A percentile compares a stretch with the other conserved stretches of the same genome.
phyloP scores from a whole-genome alignment of 164 flowering plant species.

The Akebia trifoliata region DNA sequence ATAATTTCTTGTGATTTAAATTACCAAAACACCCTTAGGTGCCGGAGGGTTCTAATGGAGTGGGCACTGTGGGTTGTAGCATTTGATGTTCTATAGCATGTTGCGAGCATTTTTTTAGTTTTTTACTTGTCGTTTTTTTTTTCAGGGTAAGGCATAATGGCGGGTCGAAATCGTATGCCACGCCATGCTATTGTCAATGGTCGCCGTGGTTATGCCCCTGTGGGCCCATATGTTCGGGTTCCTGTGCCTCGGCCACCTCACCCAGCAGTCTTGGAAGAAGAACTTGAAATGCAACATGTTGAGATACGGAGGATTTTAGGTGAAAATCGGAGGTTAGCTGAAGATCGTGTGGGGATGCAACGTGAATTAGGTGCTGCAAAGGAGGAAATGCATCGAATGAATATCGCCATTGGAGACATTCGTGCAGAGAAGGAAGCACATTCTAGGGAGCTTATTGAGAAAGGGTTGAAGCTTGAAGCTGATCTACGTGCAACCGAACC shows the following conservation, averaged over 20 bases:
- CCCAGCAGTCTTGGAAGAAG: slow-evolving; percentile 81
- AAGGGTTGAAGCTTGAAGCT: slow-evolving; percentile 76
- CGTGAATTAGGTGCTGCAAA: slow-evolving; percentile 64
- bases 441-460: slow-evolving; percentile 74
- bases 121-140: background rate
- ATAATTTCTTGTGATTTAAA: no score
- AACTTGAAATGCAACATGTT: slow-evolving; percentile 69
- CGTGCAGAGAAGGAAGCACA: slow-evolving; percentile 70
- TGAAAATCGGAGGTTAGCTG: slow-evolving; percentile 73
- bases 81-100: no score
- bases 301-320: slow-evolving; percentile 68
- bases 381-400: slow-evolving; percentile 84
- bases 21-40: no score
- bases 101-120: background rate
- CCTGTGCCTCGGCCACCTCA: slow-evolving; percentile 64
- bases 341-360: slow-evolving; percentile 64
- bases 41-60: no score
- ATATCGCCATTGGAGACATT: slow-evolving; percentile 50
- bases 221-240: slow-evolving; percentile 44
- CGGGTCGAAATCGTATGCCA: slow-evolving; percentile 68
- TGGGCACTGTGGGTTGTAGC: no score
- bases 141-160: slow-evolving; percentile 42
- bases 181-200: slow-evolving; percentile 48
- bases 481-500: slow-evolving; percentile 83
- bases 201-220: slow-evolving; percentile 66